phyloP scores from a whole-genome alignment of 202 grass and related monocot species.

The Zoysia matrella region DNA sequence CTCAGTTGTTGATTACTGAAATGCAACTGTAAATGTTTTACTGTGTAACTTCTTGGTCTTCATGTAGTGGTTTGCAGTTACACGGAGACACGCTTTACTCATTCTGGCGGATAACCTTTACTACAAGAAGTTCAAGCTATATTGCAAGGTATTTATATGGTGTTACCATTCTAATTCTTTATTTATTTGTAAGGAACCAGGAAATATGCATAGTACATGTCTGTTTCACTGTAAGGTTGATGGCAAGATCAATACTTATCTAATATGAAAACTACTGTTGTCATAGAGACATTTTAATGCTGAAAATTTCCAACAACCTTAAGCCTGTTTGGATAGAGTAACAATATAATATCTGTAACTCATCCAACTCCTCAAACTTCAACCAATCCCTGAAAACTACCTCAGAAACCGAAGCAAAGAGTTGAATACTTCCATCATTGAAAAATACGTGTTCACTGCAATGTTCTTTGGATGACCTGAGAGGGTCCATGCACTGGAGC shows the following conservation, averaged over 20 bases:
- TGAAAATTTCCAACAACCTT: conserved; percentile 18
- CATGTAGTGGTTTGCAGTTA: conserved; percentile 96
- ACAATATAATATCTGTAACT: neutral
- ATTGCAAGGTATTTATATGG: conserved; percentile 84
- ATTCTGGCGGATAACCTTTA: conserved; percentile 94
- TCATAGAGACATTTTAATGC: conserved; percentile 19
- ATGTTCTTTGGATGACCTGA: neutral
- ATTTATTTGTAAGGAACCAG: neutral
- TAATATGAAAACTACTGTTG: neutral
- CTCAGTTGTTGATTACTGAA: conserved; percentile 19
- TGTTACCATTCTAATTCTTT: conserved; percentile 34
- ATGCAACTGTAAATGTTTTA: conserved; percentile 30
- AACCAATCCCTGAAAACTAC: conserved; percentile 12
- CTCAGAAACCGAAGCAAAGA: conserved; percentile 13
- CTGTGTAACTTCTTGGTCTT: conserved; percentile 28
- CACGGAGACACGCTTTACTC: conserved; percentile 85
- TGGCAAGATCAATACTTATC: neutral
- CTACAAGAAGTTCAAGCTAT: conserved; percentile 98
- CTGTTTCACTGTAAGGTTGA: neutral
- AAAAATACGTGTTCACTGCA: conserved; percentile 17
- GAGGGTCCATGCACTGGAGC: neutral
- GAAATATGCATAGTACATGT: conserved; percentile 15
- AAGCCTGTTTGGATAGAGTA: neutral
- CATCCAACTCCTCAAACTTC: neutral
- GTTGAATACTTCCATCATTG: conserved; percentile 14